Evolutionary conservation across 1,139 yeast genomes (phyloP), one percentile per base, ranked within the genome.

Genomic region (Taiozyma sp.): DNA sequence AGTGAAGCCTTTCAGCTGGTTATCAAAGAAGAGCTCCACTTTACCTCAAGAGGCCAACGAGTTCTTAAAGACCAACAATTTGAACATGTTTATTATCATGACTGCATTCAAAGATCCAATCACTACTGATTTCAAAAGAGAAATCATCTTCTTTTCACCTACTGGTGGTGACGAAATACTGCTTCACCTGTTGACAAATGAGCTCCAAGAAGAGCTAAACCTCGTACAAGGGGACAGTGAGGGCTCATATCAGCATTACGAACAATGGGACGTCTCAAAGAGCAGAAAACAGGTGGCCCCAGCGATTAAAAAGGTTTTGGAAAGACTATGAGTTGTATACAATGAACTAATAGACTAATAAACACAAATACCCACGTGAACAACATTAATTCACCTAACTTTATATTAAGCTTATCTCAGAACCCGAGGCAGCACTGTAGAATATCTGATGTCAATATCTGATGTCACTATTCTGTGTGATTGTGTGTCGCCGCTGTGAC

Each of bases 261-360:
- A 77, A 54, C 96, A 89, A 65, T 57, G 59, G 9, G 81, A 85
- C 54, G 65, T 76, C 13, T 68, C 69, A 4, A 91, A 92, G 1
- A 86, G 93, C 34, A 76, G 97, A 59, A 91, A 91, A 64, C 95
- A 87, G 65, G 89, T 91, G 4, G 58, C 55, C 1, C 64, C 64
- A 22, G 49, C 52, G 1, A 22, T 57, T 16, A 57, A 54, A 27
- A 48, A 39, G 24, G 56, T 57, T 0, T 38, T 59, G 2, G 59
- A 58, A 30, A 48, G 52, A 23, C 44, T 59, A 2, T 59, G 44
- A 50, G 45, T 19, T 28, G 13, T 28, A 28, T 9, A 28, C 13
- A 28, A 28, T 28, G 8, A 28, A 8, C 13, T 10, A 9, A 10
- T 28, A 28, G 3, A 27, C 19, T 24, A 24, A 24, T 6, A 24